Evolutionary conservation across 192 early-diverging fungal genomes (phyloP), one percentile per base, ranked within the genome.

Genomic region (Chytriomyces hyalinus): DNA sequence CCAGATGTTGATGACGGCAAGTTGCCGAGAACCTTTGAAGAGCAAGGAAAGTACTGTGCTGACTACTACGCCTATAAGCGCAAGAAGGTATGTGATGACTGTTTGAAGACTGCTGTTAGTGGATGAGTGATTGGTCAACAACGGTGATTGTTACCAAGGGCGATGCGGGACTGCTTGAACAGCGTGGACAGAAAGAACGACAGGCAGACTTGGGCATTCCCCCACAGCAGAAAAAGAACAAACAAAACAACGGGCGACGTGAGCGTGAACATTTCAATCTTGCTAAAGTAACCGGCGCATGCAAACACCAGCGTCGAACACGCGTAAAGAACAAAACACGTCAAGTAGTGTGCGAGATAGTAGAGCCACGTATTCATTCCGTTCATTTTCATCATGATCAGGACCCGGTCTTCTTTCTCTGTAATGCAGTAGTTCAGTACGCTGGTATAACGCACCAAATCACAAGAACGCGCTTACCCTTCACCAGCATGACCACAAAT

Each of bases 311-410:
- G 28, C 7, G 90, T 70, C 15, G 91, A 89, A n/a, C 92, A 75
- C 68, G 87, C 69, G 75, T 87, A 90, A 22, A 93, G 83, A 50
- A 89, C 77, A 50, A 84, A 90, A 76, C 90, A 89, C 64, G 89
- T 88, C 51, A 93, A 77, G 64, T 91, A 66, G 75, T 76, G 75
- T 49, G 45, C 28, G 50, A 90, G 45, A 59, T 86, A 90, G 82
- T 92, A 92, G 6, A 83, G 73, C 57, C 83, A 74, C 24, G 81
- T 78, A 51, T 87, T 90, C 73, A 92, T 75, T 51, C 90, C 90
- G 73, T 91, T 92, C 91, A 91, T 90, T 66, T 81, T 79, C 89
- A 90, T 90, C 89, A 90, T 90, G 22, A 73, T 73, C 17, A 65
- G 61, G 67, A 22, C 45, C 3, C 22, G 45, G 67, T 22, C 47